A percentile compares a stretch with the other conserved stretches of the same genome.
Evolutionary conservation across 2,329 filamentous ascomycete species (phyloP).

Genomic region (Fusarium camptoceras): DNA sequence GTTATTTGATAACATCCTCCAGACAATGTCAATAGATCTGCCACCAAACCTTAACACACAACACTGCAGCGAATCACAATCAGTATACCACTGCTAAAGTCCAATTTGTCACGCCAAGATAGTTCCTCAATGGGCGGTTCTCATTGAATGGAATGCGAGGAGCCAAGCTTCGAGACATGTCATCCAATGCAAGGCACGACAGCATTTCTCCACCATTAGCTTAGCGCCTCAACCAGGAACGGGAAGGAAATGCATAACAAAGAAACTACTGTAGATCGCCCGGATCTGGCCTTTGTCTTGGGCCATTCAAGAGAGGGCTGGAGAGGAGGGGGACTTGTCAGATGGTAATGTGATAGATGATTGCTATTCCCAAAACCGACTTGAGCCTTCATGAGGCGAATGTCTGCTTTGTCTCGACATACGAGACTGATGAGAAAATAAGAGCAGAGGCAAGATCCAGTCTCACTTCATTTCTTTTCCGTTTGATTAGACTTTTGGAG

Average conservation of each 20-base stretch:
- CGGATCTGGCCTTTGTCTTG: slow-evolving; percentile 1
- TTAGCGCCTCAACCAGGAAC: slow-evolving; percentile 25
- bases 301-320: background rate
- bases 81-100: too few species aligned
- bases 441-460: background rate
- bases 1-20: background rate
- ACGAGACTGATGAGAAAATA: background rate
- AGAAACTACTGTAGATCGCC: background rate
- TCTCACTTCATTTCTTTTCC: background rate
- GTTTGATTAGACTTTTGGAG: background rate
- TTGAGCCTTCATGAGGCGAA: background rate
- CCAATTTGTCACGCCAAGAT: background rate
- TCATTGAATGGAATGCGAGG: slow-evolving; percentile 16
- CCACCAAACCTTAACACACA: background rate
- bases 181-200: slow-evolving; percentile 15
- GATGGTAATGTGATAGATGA: background rate
- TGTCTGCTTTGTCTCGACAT: background rate
- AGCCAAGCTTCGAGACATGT: background rate
- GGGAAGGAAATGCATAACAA: background rate
- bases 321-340: background rate
- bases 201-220: background rate
- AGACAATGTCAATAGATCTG: background rate
- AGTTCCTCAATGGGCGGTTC: background rate
- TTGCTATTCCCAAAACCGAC: background rate
- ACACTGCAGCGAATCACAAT: background rate